These are phyloP conservation scores for Withania somnifera DNA, from an alignment of 305 asterid species.

Conservation along the genomic window DNA sequence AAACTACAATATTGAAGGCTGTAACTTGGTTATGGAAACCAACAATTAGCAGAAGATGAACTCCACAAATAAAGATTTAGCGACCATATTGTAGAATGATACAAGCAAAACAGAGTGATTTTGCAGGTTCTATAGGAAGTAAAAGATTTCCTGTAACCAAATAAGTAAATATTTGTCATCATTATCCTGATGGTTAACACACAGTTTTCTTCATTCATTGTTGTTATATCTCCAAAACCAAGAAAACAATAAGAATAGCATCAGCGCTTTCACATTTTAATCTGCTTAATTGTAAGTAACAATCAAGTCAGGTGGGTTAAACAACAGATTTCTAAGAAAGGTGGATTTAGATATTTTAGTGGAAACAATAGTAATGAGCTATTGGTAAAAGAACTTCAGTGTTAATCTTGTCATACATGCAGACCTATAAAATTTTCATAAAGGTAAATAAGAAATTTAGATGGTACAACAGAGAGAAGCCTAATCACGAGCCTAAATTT, in stretches of 20 bases:
- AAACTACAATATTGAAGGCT: background rate
- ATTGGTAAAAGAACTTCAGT: background rate
- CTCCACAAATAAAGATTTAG: background rate
- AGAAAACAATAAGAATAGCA: background rate
- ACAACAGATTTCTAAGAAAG: background rate
- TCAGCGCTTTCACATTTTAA: background rate
- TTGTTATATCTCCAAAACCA: background rate
- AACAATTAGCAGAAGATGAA: background rate
- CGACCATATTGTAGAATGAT: background rate
- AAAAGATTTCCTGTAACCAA: background rate
- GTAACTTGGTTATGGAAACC: background rate
- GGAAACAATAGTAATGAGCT: background rate
- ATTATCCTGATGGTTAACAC: background rate
- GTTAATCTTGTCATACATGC: background rate
- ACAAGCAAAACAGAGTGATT: background rate
- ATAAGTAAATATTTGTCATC: background rate
- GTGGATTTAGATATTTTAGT: background rate
- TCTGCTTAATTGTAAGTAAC: background rate
- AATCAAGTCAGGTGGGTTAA: background rate
- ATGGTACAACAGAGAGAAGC: background rate
- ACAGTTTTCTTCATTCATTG: background rate
- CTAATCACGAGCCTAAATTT: background rate
- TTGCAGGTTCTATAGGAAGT: background rate
- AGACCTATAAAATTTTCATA: background rate
- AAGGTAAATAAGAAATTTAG: background rate